Base-by-base conservation (phyloP, 352 stramenopile genomes). In the Peronospora tabacina region DNA sequence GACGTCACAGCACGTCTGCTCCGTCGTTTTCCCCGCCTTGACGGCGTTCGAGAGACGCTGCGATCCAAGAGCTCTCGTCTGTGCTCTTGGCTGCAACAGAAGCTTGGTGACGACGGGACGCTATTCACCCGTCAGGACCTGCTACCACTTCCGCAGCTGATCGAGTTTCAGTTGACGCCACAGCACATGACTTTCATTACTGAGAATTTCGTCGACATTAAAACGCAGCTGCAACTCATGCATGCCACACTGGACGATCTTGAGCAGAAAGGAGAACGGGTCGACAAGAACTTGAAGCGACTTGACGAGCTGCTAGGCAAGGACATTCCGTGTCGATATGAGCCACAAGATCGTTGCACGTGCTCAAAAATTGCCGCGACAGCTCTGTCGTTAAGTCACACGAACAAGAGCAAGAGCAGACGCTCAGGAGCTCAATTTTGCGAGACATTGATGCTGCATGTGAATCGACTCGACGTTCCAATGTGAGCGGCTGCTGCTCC, bases 191-290 rank as follows among this genome's bases (percentile, higher is more conserved):
- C 44, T 17, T 51, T 47, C 7, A 57, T 60, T 9, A 40, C 29
- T 1, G 34, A 63, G 7, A 36, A 20, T 1, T 56, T 68, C 12
- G 45, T 35, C 2, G 54, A 61, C 8, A 28, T 63, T 9, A 63
- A 56, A 36, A 61, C 59, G 13, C 54, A 63, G 16, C 7, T 68
- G 32, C 59, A 68, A 15, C 39, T 68, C 8, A 45, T 67, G 17
- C 26, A 60, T 28, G 53, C 38, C 45, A 44, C 17, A 36, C 22
- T 67, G 16, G 48, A 62, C 16, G 22, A 55, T 24, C 35, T 61
- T 9, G 30, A 55, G 5, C n/a, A 34, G 8, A 53, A 39, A 15
- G 43, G 15, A 48, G 24, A 53, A 7, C 55, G 41, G 13, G 29
- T 6, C 8, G 15, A 51, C 26, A 37, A 13, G 17, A 55, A 52